Percentiles rank a stretch among this genome's conserved stretches.
phyloP scores from a whole-genome alignment of 2,329 filamentous ascomycete genomes.

The Pyricularia pennisetigena region DNA sequence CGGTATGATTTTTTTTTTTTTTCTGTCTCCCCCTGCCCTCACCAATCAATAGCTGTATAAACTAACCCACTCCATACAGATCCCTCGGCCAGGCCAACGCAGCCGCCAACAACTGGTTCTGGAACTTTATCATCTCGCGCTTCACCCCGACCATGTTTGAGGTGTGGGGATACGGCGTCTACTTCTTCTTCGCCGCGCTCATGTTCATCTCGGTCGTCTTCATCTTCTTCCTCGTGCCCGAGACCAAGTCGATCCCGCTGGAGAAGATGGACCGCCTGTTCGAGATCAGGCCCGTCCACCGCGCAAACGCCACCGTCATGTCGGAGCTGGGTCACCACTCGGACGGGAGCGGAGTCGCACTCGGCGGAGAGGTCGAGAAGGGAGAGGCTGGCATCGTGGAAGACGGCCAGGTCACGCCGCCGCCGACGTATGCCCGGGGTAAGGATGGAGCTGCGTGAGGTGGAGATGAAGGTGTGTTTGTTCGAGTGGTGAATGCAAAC shows the following conservation, averaged over 20 bases:
- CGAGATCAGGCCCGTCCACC: slow-evolving; percentile 31
- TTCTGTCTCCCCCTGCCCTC: slow-evolving; percentile 48
- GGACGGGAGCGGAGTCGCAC: neutral
- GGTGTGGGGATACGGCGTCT: slow-evolving; percentile 45
- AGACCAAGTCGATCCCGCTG: slow-evolving; percentile 56
- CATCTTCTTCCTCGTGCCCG: slow-evolving; percentile 52
- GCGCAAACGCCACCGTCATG: slow-evolving; percentile 33
- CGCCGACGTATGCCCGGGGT: neutral
- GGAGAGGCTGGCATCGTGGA: neutral
- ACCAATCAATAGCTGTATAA: slow-evolving; percentile 42
- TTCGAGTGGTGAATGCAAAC: neutral
- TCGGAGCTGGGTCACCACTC: slow-evolving; percentile 22
- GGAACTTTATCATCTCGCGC: slow-evolving; percentile 58
- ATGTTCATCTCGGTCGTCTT: slow-evolving; percentile 50
- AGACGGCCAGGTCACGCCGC: neutral
- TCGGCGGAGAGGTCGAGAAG: neutral
- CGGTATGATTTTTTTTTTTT: slow-evolving; percentile 40
- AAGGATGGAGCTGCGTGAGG: neutral
- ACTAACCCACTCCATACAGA: slow-evolving; percentile 9
- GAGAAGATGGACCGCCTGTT: slow-evolving; percentile 58
- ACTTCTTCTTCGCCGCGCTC: slow-evolving; percentile 58
- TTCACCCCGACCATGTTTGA: slow-evolving; percentile 58
- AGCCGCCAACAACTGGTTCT: slow-evolving; percentile 63
- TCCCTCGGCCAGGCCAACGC: slow-evolving; percentile 64
- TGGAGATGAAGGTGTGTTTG: neutral